These are phyloP conservation scores for Hysterium pulicare DNA, from an alignment of 2,329 filamentous ascomycete genomes.

Conservation along the genomic window DNA sequence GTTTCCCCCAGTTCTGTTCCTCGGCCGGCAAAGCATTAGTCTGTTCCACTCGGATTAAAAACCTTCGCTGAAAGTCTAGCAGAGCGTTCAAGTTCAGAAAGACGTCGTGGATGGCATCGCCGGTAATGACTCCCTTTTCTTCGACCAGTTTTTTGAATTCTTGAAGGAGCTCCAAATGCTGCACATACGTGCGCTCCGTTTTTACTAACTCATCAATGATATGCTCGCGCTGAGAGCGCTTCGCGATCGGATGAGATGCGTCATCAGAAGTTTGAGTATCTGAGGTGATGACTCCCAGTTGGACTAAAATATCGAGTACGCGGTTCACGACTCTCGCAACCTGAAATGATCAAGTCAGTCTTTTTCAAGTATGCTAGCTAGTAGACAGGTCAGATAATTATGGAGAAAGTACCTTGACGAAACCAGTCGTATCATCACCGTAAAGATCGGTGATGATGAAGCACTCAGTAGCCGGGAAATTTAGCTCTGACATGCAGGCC, in stretches of 20 bases:
- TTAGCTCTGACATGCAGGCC: slow-evolving; percentile 78
- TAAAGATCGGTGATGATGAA: slow-evolving; percentile 92
- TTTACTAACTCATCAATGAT: slow-evolving; percentile 89
- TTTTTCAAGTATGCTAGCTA: slow-evolving; percentile 11
- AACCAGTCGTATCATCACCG: slow-evolving; percentile 91
- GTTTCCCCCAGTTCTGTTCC: slow-evolving; percentile 89
- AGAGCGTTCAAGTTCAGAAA: slow-evolving; percentile 96
- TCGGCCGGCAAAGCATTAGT: slow-evolving; percentile 77
- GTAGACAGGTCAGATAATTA: not conserved
- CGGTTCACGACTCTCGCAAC: slow-evolving; percentile 90
- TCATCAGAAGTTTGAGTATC: slow-evolving; percentile 50
- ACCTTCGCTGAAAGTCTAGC: slow-evolving; percentile 90
- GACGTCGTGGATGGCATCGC: slow-evolving; percentile 88
- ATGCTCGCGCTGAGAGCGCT: slow-evolving; percentile 74
- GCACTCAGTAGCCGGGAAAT: slow-evolving; percentile 74
- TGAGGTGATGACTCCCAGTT: slow-evolving; percentile 64
- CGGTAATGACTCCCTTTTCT: slow-evolving; percentile 80
- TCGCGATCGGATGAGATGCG: slow-evolving; percentile 43
- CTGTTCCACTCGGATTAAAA: slow-evolving; percentile 92
- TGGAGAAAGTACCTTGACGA: slow-evolving; percentile 69
- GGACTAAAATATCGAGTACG: slow-evolving; percentile 81
- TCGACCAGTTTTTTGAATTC: slow-evolving; percentile 87
- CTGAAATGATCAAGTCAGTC: too few species aligned
- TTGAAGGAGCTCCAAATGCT: slow-evolving; percentile 91
- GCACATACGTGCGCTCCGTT: slow-evolving; percentile 95